A percentile compares a stretch with the other conserved stretches of the same genome.
These are phyloP conservation scores for Ceratocystis destructans DNA, from an alignment of 2,329 filamentous ascomycete species.

Conservation along the genomic window DNA sequence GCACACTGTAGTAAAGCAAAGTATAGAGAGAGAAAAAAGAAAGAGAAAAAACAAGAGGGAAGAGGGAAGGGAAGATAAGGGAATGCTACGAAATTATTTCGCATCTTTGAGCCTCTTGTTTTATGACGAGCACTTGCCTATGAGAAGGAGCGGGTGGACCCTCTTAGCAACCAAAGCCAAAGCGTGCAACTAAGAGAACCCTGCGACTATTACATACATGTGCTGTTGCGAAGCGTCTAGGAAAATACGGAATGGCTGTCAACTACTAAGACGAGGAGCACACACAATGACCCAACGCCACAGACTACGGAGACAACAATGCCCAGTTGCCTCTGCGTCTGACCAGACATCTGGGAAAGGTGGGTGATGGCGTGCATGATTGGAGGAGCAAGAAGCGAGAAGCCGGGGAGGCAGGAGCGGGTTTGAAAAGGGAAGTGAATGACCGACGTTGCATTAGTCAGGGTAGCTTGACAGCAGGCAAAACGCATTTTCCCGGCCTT, in stretches of 20 bases:
- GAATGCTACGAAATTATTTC: neutral
- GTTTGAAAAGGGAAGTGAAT: neutral
- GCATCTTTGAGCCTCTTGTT: neutral
- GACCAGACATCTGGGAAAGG: no score
- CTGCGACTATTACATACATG: no score
- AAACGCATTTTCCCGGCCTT: neutral
- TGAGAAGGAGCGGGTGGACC: neutral
- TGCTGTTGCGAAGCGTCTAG: no score
- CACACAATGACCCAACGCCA: no score
- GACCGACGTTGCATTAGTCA: neutral
- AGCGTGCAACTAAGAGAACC: neutral
- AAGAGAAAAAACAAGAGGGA: no score
- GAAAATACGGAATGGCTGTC: no score
- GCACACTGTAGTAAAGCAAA: neutral
- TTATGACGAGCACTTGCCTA: neutral
- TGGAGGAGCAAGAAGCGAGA: neutral
- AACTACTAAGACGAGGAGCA: no score
- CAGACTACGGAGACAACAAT: no score
- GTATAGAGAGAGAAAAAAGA: neutral
- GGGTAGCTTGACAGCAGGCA: neutral
- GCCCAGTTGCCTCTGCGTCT: no score
- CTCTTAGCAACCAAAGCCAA: neutral
- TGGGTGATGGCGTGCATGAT: no score
- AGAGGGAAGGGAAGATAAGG: no score
- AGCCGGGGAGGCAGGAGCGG: neutral